Base-by-base conservation (phyloP, 352 stramenopile genomes). In the Phytophthora constricta region DNA sequence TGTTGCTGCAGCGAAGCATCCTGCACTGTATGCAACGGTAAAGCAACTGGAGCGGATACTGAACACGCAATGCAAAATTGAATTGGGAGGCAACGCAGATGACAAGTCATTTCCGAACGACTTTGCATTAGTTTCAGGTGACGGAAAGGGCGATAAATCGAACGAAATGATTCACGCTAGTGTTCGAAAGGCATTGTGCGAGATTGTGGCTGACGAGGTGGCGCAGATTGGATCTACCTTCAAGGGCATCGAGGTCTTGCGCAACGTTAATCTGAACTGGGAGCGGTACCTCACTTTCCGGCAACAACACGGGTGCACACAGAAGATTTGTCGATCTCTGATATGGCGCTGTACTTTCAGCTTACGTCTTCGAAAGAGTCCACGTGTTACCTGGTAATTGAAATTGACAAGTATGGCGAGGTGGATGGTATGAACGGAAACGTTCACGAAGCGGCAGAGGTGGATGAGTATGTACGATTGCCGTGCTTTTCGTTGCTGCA, bases 191-290 rank as follows among this genome's bases (percentile, higher is more conserved):
- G 86, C 76, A 23, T 74, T 95, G 51, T 90, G 86, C 47, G 85
- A 93, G 59, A 90, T 95, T 23, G 82, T 93, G n/a, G 86, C 85
- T n/a, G 80, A 92, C 56, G 87, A 95, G 52, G 85, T 95, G 19
- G 76, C 82, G 0, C 80, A 91, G 61, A 84, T 95, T 53, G 87
- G 85, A 9, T 77, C 81, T 37, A 87, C 84, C 4, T 80, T 93
- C 19, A 90, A 92, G 71, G 81, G 84, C 7, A 92, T 95, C 50
- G 85, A 93, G 66, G 84, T 95, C 14, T 74, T 92, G 33, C 84
- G 84, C 23, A 89, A 84, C 62, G 75, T 95, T 16, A 90, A 80
- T 51, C 69, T 95, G 42, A 95, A 91, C 58, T 95, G 87, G 87
- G 87, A 95, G 41, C 80, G 86, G 2, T 95, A 95, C 66, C 86